Conservation (phyloP, 139 green algal species). For the Coelastrella sp. region DNA sequence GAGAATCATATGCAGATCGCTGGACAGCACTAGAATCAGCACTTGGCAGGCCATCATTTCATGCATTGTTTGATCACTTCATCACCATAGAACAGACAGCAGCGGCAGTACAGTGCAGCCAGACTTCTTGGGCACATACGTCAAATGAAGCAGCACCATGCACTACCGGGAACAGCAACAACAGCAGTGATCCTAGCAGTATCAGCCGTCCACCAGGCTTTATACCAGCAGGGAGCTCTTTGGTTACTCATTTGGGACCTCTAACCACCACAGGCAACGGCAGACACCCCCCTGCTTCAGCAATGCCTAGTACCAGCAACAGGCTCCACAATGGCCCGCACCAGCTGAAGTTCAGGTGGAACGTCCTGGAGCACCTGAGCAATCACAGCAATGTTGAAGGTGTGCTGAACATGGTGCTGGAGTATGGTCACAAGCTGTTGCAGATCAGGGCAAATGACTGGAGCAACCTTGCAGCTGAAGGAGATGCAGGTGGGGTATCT, state of each 20-base stretch:
- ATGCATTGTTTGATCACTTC: slow-evolving; percentile 61
- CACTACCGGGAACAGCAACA: slow-evolving; percentile 11
- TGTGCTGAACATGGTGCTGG: slow-evolving; percentile 55
- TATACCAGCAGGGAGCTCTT: neutral
- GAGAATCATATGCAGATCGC: slow-evolving; percentile 38
- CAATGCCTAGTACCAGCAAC: neutral
- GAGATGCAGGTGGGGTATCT: slow-evolving; percentile 6
- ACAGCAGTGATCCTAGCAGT: slow-evolving; percentile 16
- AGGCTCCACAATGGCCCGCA: neutral
- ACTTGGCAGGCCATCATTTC: slow-evolving; percentile 60
- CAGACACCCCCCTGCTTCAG: neutral
- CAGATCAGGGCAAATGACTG: slow-evolving; percentile 60
- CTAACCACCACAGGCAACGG: neutral
- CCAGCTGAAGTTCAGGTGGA: neutral
- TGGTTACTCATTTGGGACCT: neutral
- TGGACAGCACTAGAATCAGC: slow-evolving; percentile 62
- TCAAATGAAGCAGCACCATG: neutral
- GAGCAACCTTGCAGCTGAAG: slow-evolving; percentile 35
- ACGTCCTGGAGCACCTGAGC: slow-evolving; percentile 37
- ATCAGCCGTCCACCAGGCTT: neutral
- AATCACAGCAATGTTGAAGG: neutral
- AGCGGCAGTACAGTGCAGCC: neutral
- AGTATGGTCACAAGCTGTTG: slow-evolving; percentile 63
- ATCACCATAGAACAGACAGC: slow-evolving; percentile 33
- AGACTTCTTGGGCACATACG: neutral